Percentiles rank a stretch among this genome's conserved stretches.
Conservation (phyloP, 345 rosid genomes). For the Linum usitatissimum region DNA sequence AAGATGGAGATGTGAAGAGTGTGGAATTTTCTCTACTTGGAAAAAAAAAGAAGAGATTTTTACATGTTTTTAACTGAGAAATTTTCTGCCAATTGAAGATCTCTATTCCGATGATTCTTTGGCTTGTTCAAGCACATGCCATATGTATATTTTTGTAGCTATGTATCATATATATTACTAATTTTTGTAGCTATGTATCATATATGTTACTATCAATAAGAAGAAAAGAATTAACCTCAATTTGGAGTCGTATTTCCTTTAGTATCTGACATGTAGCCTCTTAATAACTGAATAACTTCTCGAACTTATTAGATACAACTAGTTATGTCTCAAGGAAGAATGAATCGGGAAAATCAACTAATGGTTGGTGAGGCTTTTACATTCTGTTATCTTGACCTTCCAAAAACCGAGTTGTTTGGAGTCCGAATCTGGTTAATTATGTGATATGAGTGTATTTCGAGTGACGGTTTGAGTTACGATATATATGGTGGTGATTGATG, state of each 20-base stretch:
- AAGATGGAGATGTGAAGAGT: slow-evolving; percentile 51
- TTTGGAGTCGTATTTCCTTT: too few species aligned
- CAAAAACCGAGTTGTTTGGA: too few species aligned
- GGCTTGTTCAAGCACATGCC: slow-evolving; percentile 20
- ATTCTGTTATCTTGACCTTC: too few species aligned
- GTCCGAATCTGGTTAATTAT: too few species aligned
- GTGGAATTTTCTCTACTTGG: background rate
- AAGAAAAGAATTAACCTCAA: too few species aligned
- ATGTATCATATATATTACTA: slow-evolving; percentile 8
- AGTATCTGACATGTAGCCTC: too few species aligned
- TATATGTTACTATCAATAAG: slow-evolving; percentile 12
- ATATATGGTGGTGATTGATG: too few species aligned
- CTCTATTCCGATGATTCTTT: slow-evolving; percentile 22
- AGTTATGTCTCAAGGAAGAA: too few species aligned
- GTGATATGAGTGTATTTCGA: too few species aligned
- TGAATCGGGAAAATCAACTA: background rate
- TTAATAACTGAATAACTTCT: too few species aligned
- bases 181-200: slow-evolving; percentile 16
- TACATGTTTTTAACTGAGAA: slow-evolving; percentile 10
- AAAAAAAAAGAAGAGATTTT: background rate
- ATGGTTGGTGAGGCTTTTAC: background rate
- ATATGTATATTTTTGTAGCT: slow-evolving; percentile 20
- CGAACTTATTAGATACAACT: too few species aligned
- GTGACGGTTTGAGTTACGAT: too few species aligned
- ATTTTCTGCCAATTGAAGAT: slow-evolving; percentile 9